Conservation (phyloP, 495 filamentous ascomycete species). For the Talaromyces proteolyticus region DNA sequence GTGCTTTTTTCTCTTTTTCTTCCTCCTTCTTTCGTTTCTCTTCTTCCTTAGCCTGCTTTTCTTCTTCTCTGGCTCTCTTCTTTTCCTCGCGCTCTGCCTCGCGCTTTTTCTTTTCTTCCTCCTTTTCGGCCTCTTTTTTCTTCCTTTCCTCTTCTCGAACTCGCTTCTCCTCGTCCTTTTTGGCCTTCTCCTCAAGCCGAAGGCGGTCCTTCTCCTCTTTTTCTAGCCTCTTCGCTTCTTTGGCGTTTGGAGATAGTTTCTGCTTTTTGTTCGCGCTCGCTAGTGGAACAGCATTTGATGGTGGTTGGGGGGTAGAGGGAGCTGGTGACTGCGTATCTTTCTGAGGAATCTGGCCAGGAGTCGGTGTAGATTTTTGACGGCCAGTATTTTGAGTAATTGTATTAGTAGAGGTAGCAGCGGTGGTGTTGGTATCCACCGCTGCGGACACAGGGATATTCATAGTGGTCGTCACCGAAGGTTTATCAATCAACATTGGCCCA, state of each 20-base stretch:
- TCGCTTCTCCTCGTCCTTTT: constrained; percentile 40
- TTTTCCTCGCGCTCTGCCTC: constrained; percentile 25
- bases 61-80: constrained; percentile 27
- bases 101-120: constrained; percentile 27
- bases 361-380: not conserved
- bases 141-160: constrained; percentile 39
- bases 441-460: not conserved
- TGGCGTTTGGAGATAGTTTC: constrained; percentile 47
- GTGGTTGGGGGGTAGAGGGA: constrained; percentile 1
- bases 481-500: not conserved
- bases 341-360: not conserved
- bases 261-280: constrained; percentile 33
- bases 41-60: constrained; percentile 49
- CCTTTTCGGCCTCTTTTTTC: constrained; percentile 33
- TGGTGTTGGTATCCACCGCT: too few relatives aligned
- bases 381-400: not conserved
- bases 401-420: not conserved
- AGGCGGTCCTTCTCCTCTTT: constrained; percentile 47
- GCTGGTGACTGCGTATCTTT: not conserved
- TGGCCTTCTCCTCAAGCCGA: constrained; percentile 36
- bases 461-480: not conserved
- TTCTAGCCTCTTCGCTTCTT: constrained; percentile 47
- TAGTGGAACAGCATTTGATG: not conserved
- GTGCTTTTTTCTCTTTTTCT: constrained; percentile 62
- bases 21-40: constrained; percentile 57